Base-by-base conservation (phyloP, 306 rosid genomes). In the Chamaecrista fasciculata region DNA sequence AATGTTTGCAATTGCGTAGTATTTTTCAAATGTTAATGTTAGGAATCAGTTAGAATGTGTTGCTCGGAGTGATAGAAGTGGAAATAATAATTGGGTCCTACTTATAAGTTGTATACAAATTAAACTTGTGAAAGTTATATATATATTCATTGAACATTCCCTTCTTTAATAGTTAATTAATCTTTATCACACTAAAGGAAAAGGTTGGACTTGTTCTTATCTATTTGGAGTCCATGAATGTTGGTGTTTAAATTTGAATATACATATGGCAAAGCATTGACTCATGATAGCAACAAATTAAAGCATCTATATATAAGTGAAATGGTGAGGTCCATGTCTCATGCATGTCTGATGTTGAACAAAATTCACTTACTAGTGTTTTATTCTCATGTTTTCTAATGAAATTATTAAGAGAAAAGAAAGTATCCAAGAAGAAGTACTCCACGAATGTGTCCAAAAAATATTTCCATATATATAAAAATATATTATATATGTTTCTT, bases 31-130 rank as follows among this genome's bases (percentile, higher is more conserved):
- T 11, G 11, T 31, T 18, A 15, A 7, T 4, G 49, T 43, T 62
- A 52, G 73, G 73, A 31, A 55, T 19, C 3, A 6, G 2, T 0
- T 5, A 28, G 19, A 28, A 37, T 15, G 46, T 49, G 11, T 31
- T 42, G 44, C 52, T 66, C 59, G 70, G 39, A 12, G 64, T 53
- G 61, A 59, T 43, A 39, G 26, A 28, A 28, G 2, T 28, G 2
- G 47, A 59, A 43, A 66, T 53, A n/a, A n/a, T 2, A 33, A 11
- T 14, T 66, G 50, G 69, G 71, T 25, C 66, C 26, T 23, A 24
- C 60, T 50, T 37, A 31, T 53, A 10, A 40, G 11, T 36, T 31
- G 25, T 3, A 42, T 31, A 18, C 21, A 23, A 20, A 15, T 6
- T 37, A n/a, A n/a, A n/a, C n/a, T 49, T 25, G 18, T 24, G 4